Conservation (phyloP, 352 stramenopile genomes). For the Globisporangium nunn region DNA sequence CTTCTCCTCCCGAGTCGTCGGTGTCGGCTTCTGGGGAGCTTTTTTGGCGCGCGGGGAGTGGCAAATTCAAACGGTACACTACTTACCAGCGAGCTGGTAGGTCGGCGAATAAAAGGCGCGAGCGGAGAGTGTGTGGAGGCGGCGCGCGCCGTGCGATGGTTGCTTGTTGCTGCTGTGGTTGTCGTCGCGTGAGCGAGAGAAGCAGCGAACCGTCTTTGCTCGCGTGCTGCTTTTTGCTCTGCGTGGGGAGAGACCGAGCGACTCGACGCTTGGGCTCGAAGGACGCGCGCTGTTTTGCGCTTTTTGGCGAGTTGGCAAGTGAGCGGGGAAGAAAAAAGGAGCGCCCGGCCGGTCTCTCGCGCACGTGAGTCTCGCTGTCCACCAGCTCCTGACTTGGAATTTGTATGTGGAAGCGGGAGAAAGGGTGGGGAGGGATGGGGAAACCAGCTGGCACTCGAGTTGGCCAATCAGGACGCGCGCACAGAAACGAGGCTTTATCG, state of each 20-base stretch:
- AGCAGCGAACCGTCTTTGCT: constrained; percentile 7
- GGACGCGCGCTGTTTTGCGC: not conserved
- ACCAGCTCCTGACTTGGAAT: not conserved
- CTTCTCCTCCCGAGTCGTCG: not conserved
- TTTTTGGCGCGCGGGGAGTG: not conserved
- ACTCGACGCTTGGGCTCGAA: no score
- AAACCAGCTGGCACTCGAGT: constrained; percentile 1
- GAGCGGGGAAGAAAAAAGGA: not conserved
- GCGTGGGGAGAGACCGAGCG: no score
- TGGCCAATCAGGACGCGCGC: constrained; percentile 1
- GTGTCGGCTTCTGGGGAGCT: not conserved
- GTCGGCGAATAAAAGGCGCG: constrained; percentile 16
- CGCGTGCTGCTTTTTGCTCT: no score
- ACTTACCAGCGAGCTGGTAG: constrained; percentile 16
- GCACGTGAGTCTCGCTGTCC: not conserved
- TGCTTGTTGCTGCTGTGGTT: no score
- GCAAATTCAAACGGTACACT: constrained; percentile 10
- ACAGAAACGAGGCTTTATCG: not conserved
- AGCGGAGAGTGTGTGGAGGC: not conserved
- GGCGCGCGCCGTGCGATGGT: not conserved
- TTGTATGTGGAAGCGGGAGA: not conserved
- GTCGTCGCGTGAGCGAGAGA: not conserved
- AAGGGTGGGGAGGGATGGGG: constrained; percentile 9
- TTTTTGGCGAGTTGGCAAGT: constrained; percentile 9
- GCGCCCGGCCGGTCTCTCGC: constrained; percentile 7